phyloP scores from a whole-genome alignment of 2,329 filamentous ascomycete species.

The Alternaria atra region DNA sequence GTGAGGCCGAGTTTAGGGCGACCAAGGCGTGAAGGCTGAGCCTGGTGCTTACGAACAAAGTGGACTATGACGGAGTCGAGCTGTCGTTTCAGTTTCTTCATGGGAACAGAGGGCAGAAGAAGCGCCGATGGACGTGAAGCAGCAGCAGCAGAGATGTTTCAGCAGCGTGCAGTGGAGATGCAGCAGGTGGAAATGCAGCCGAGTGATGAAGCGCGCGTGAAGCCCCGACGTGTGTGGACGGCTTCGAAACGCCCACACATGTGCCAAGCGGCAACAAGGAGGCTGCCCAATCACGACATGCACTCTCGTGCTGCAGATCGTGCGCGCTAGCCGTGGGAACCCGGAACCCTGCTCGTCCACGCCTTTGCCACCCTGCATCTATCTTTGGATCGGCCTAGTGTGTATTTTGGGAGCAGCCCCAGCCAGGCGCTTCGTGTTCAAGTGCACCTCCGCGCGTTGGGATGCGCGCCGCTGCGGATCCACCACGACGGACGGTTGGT shows the following conservation, averaged over 20 bases:
- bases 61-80: conserved; percentile 74
- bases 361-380: conserved; percentile 16
- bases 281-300: background rate
- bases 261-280: conserved; percentile 2
- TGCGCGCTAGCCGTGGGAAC: background rate
- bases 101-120: conserved; percentile 3
- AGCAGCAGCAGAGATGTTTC: conserved; percentile 10
- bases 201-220: conserved; percentile 13
- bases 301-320: background rate
- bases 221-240: conserved; percentile 8
- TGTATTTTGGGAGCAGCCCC: conserved; percentile 20
- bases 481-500: conserved; percentile 3
- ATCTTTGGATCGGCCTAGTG: conserved; percentile 17
- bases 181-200: background rate
- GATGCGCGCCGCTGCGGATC: conserved; percentile 12
- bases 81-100: conserved; percentile 38
- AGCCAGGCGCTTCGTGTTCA: conserved; percentile 20
- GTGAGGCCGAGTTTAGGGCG: conserved; percentile 13
- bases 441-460: conserved; percentile 12
- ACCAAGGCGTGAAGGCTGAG: conserved; percentile 30
- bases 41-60: conserved; percentile 66
- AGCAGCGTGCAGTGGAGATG: conserved; percentile 3
- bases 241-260: background rate
- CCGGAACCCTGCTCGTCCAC: background rate
- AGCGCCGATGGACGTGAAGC: conserved; percentile 1